Conservation (phyloP, 306 rosid genomes). For the Luffa acutangula region DNA sequence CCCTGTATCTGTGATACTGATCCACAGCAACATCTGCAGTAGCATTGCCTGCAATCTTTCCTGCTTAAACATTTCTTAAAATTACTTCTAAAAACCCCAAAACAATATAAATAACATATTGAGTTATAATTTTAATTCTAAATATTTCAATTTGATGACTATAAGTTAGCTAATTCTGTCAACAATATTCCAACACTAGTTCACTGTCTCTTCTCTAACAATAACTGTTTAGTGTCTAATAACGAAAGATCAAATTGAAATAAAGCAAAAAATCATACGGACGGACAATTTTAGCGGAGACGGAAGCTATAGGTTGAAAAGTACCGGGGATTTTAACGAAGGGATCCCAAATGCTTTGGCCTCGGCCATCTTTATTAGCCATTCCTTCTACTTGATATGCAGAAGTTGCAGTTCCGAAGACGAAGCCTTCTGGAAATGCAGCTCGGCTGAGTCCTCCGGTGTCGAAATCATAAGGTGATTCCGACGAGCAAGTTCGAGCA, state of each 20-base stretch:
- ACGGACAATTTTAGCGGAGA: too few relatives aligned
- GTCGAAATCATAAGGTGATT: neutral
- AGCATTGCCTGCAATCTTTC: neutral
- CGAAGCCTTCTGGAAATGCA: neutral
- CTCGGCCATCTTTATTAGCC: neutral
- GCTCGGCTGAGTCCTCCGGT: neutral
- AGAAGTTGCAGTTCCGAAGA: slow-evolving; percentile 3
- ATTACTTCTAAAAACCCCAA: neutral
- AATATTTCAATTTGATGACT: too few relatives aligned
- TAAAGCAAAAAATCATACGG: neutral
- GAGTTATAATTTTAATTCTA: too few relatives aligned
- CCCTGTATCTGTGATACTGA: slow-evolving; percentile 19
- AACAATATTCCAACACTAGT: too few relatives aligned
- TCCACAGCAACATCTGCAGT: slow-evolving; percentile 19
- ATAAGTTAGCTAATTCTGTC: too few relatives aligned
- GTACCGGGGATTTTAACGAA: neutral
- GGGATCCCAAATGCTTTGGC: slow-evolving; percentile 9
- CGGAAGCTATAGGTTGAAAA: too few relatives aligned
- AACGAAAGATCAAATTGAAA: neutral
- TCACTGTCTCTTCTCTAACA: too few relatives aligned
- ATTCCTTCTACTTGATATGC: slow-evolving; percentile 9
- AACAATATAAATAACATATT: too few relatives aligned
- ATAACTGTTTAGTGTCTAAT: too few relatives aligned
- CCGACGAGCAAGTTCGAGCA: too few relatives aligned
- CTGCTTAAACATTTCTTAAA: neutral